Percentiles rank a stretch among this genome's conserved stretches.
phyloP scores from a whole-genome alignment of 495 filamentous ascomycete species.

The Aspergillus carlsbadensis region DNA sequence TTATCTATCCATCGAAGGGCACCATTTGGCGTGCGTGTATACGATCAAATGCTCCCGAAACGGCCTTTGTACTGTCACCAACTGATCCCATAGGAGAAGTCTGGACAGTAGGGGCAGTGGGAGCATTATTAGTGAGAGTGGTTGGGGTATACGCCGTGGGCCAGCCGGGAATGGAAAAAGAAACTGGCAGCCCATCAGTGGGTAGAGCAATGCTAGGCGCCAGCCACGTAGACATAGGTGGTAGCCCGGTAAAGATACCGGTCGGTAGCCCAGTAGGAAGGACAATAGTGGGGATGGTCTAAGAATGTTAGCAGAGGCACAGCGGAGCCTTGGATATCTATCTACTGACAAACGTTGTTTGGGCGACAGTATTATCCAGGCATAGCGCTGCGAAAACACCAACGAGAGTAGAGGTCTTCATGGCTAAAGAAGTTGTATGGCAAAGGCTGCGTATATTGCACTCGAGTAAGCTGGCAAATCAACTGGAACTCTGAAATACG shows the following conservation, averaged over 20 bases:
- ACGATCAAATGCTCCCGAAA: background rate
- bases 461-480: too few relatives aligned
- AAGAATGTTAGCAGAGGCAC: background rate
- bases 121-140: background rate
- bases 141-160: background rate
- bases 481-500: background rate
- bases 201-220: background rate
- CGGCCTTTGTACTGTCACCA: background rate
- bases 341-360: constrained; percentile 4
- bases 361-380: constrained; percentile 25
- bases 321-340: background rate
- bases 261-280: background rate
- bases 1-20: background rate
- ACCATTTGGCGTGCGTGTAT: background rate
- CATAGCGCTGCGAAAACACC: constrained; percentile 27
- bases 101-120: background rate
- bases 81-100: background rate
- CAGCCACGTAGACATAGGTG: background rate
- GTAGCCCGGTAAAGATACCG: too few relatives aligned
- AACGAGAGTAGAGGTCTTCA: constrained; percentile 34
- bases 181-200: background rate
- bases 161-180: background rate
- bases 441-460: too few relatives aligned
- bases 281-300: constrained; percentile 1
- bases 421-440: constrained; percentile 10